Evolutionary conservation across 306 rosid genomes (phyloP).

Genomic region (Ochetophila trinervis): DNA sequence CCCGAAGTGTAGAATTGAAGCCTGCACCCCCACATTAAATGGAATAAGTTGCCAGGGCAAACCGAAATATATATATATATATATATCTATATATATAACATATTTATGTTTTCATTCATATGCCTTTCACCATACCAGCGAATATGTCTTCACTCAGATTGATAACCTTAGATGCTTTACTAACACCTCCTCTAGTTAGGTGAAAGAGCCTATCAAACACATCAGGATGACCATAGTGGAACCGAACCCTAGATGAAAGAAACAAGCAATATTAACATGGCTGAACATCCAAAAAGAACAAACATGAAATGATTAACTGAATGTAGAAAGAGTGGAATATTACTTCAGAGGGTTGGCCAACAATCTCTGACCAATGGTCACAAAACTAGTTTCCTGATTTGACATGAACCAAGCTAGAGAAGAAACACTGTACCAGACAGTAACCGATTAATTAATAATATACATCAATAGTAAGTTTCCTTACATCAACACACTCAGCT

Average conservation of each 20-base stretch:
- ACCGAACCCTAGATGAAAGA: conserved; percentile 69
- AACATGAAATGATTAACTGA: neutral
- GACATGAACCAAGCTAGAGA: conserved; percentile 99
- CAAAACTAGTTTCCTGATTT: conserved; percentile 98
- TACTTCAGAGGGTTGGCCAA: conserved; percentile 94
- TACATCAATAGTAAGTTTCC: neutral
- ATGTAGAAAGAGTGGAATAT: conserved; percentile 1
- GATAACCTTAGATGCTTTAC: conserved; percentile 97
- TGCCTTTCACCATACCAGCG: conserved; percentile 60
- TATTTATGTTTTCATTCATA: neutral
- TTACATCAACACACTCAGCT: neutral
- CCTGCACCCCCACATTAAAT: conserved; percentile 43
- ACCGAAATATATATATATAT: too few species aligned
- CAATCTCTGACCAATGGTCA: conserved; percentile 95
- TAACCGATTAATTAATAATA: conserved; percentile 20
- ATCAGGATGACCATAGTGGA: conserved; percentile 99
- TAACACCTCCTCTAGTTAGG: conserved; percentile 92
- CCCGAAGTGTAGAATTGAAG: conserved; percentile 94
- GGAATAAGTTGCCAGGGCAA: conserved; percentile 1
- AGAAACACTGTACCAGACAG: conserved; percentile 74
- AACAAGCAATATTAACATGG: neutral
- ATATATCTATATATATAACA: too few species aligned
- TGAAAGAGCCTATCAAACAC: conserved; percentile 95
- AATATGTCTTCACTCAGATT: conserved; percentile 98
- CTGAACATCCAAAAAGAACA: neutral